Percentiles rank a stretch among this genome's conserved stretches.
Evolutionary conservation across 1,284 basidiomycete genomes (phyloP).

Genomic region (Cutaneotrichosporon dermatis): DNA sequence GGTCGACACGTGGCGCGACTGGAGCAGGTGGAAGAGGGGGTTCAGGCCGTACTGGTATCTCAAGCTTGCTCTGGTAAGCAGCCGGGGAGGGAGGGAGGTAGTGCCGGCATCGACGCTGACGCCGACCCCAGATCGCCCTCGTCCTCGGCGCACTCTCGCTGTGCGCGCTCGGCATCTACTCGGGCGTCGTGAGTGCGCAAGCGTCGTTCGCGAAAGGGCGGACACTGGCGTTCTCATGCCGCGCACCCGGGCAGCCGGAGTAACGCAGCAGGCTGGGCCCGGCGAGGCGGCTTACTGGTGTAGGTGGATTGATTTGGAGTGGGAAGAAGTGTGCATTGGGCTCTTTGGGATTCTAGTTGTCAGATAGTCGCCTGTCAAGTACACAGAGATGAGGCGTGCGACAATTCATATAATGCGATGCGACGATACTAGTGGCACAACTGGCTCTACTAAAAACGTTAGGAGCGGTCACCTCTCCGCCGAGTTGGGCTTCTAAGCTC

Average conservation of each 20-base stretch:
- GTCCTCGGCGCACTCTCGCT: conserved; percentile 11
- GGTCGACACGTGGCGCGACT: conserved; percentile 14
- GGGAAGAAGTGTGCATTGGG: too few relatives aligned
- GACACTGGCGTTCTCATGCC: conserved; percentile 17
- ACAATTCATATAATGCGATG: too few relatives aligned
- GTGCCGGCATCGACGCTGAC: too few relatives aligned
- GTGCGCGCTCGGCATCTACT: conserved; percentile 16
- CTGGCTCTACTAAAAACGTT: too few relatives aligned
- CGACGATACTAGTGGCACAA: too few relatives aligned
- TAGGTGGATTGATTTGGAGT: too few relatives aligned
- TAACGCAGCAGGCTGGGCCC: neutral
- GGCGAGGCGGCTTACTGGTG: too few relatives aligned
- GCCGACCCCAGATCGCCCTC: conserved; percentile 3
- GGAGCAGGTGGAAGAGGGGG: conserved; percentile 18
- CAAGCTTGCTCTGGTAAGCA: conserved; percentile 12
- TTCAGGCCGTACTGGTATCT: conserved; percentile 19
- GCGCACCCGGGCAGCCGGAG: conserved; percentile 17
- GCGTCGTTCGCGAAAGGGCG: conserved; percentile 6
- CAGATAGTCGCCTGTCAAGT: too few relatives aligned
- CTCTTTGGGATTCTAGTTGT: too few relatives aligned
- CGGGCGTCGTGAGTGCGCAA: conserved; percentile 9
- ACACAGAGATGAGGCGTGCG: too few relatives aligned
- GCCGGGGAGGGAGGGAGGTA: neutral
- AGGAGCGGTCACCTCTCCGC: too few relatives aligned
- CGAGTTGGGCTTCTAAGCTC: too few relatives aligned